These are phyloP conservation scores for Patellifolia procumbens DNA, from an alignment of 179 eudicot genomes.

Conservation along the genomic window DNA sequence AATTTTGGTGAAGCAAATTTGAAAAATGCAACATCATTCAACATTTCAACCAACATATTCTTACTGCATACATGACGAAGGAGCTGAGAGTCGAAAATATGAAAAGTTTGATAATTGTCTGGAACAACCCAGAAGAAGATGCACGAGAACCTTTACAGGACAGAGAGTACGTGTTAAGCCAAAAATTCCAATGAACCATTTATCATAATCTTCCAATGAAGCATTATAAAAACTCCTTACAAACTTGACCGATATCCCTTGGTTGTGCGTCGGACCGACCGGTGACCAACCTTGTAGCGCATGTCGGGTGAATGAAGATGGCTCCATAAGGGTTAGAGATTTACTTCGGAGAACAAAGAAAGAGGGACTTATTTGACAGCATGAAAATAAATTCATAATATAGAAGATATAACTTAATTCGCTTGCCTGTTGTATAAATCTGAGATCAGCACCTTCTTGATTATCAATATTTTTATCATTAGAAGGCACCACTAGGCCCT, in stretches of 20 bases:
- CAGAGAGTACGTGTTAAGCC: background rate
- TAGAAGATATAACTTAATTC: background rate
- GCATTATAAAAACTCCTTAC: background rate
- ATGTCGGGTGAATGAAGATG: too few species aligned
- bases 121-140: background rate
- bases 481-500: constrained; percentile 8
- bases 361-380: background rate
- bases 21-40: background rate
- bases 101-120: background rate
- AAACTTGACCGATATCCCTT: too few species aligned
- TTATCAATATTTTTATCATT: constrained; percentile 5
- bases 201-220: background rate
- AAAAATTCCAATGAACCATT: background rate
- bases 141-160: background rate
- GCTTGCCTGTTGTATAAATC: constrained; percentile 16
- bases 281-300: too few species aligned
- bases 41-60: background rate
- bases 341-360: too few species aligned
- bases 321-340: too few species aligned
- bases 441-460: constrained; percentile 17
- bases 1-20: background rate
- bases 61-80: background rate
- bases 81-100: background rate
- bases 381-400: background rate
- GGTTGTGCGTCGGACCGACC: too few species aligned